Percentiles rank a stretch among this genome's conserved stretches.
Evolutionary conservation across 1,139 yeast genomes (phyloP).

Genomic region (Insectozyma bohioensis): DNA sequence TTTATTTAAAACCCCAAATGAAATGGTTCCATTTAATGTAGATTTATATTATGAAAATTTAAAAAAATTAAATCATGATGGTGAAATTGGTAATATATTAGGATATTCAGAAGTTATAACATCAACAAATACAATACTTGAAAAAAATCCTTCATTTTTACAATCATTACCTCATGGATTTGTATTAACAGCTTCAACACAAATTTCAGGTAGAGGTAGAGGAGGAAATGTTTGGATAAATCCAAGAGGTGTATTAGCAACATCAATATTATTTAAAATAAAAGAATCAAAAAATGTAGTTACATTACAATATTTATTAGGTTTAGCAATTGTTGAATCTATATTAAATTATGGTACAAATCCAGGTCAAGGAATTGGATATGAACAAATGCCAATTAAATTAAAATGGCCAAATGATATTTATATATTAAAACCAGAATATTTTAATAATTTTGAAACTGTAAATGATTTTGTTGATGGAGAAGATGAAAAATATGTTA

Average conservation of each 20-base stretch:
- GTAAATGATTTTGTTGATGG: conserved; percentile 39
- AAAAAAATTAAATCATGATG: conserved; percentile 21
- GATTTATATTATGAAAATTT: conserved; percentile 52
- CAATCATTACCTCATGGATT: conserved; percentile 68
- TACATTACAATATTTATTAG: conserved; percentile 81
- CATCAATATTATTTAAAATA: conserved; percentile 66
- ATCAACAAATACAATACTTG: conserved; percentile 80
- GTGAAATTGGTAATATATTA: conserved; percentile 58
- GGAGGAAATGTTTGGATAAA: conserved; percentile 96
- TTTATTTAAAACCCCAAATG: conserved; percentile 36
- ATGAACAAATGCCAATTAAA: conserved; percentile 71
- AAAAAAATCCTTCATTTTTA: conserved; percentile 63
- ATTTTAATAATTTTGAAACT: conserved; percentile 29
- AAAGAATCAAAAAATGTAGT: conserved; percentile 48
- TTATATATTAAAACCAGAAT: conserved; percentile 70
- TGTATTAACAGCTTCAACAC: conserved; percentile 74
- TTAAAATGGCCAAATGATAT: conserved; percentile 98
- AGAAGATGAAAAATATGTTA: conserved; percentile 55
- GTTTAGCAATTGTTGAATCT: conserved; percentile 82
- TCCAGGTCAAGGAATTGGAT: conserved; percentile 50
- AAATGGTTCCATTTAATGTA: conserved; percentile 70
- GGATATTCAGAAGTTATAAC: conserved; percentile 88
- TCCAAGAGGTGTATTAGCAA: conserved; percentile 88
- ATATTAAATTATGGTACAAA: conserved; percentile 58
- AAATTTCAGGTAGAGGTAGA: conserved; percentile 89